phyloP scores from a whole-genome alignment of 768 basidiomycete genomes.

The Mrakia blollopis region DNA sequence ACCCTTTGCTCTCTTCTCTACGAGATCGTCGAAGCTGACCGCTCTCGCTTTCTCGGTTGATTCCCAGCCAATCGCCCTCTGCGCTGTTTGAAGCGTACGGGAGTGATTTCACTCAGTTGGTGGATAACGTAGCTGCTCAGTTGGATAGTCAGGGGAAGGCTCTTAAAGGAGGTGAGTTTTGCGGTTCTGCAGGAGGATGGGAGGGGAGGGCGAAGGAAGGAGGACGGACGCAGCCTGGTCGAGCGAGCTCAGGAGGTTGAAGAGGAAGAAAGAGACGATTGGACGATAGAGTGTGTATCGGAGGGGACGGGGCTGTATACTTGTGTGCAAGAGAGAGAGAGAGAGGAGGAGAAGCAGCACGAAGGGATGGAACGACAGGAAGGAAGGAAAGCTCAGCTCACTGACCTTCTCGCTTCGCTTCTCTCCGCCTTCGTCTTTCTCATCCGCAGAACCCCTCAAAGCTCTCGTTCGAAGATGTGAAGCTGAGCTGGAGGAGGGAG shows the following conservation, averaged over 20 bases:
- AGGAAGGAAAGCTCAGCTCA: neutral
- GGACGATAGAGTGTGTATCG: no score
- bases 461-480: conserved; percentile 74
- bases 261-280: no score
- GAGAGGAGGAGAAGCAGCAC: no score
- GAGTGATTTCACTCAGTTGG: conserved; percentile 80
- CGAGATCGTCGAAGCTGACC: no score
- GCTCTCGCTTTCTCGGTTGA: neutral
- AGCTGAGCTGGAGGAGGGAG: conserved; percentile 96
- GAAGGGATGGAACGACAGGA: no score
- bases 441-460: conserved; percentile 66
- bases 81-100: conserved; percentile 60
- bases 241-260: no score
- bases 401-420: neutral
- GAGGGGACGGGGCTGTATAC: neutral
- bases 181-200: neutral
- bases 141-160: conserved; percentile 65
- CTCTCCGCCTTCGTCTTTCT: neutral
- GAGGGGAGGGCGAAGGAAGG: neutral
- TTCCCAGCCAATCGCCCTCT: conserved; percentile 27
- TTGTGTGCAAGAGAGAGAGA: no score
- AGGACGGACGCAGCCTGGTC: neutral
- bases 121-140: conserved; percentile 67
- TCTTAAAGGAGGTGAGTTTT: conserved; percentile 65
- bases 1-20: no score